Evolutionary conservation across 2,329 filamentous ascomycete genomes (phyloP).

Genomic region (Dactylella cylindrospora): DNA sequence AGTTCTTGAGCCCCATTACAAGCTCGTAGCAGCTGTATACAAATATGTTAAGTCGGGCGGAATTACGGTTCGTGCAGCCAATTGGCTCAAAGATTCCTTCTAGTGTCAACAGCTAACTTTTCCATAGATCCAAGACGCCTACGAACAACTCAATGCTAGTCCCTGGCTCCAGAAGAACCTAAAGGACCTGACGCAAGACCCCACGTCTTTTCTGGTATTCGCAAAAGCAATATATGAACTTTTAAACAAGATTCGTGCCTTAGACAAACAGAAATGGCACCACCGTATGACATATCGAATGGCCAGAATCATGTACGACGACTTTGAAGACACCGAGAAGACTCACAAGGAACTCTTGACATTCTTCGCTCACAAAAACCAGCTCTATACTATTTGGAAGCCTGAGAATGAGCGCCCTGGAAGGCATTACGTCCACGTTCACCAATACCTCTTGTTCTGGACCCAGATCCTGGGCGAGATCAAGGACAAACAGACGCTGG

Average conservation of each 20-base stretch:
- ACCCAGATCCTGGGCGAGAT: conserved; percentile 72
- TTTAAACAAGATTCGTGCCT: conserved; percentile 61
- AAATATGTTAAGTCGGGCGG: conserved; percentile 67
- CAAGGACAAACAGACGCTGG: conserved; percentile 72
- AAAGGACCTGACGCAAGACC: conserved; percentile 35
- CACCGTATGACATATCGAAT: conserved; percentile 84
- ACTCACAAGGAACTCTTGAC: conserved; percentile 77
- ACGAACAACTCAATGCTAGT: conserved; percentile 33
- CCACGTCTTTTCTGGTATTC: conserved; percentile 32
- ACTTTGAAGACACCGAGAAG: conserved; percentile 57
- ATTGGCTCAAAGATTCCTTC: conserved; percentile 65
- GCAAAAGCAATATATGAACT: conserved; percentile 51
- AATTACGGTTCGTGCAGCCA: conserved; percentile 52
- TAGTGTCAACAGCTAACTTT: conserved; percentile 61
- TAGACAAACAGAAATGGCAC: conserved; percentile 90
- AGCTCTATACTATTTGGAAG: conserved; percentile 93
- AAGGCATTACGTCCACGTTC: conserved; percentile 87
- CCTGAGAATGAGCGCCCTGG: conserved; percentile 81
- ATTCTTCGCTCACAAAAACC: conserved; percentile 90
- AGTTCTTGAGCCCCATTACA: conserved; percentile 88
- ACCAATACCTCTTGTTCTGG: conserved; percentile 81
- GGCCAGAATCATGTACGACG: conserved; percentile 59
- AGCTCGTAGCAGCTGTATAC: conserved; percentile 77
- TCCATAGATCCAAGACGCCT: conserved; percentile 35
- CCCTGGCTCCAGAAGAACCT: conserved; percentile 42